A percentile compares a stretch with the other conserved stretches of the same genome.
phyloP scores from a whole-genome alignment of 2,329 filamentous ascomycete genomes.

The Septoria petroselini region DNA sequence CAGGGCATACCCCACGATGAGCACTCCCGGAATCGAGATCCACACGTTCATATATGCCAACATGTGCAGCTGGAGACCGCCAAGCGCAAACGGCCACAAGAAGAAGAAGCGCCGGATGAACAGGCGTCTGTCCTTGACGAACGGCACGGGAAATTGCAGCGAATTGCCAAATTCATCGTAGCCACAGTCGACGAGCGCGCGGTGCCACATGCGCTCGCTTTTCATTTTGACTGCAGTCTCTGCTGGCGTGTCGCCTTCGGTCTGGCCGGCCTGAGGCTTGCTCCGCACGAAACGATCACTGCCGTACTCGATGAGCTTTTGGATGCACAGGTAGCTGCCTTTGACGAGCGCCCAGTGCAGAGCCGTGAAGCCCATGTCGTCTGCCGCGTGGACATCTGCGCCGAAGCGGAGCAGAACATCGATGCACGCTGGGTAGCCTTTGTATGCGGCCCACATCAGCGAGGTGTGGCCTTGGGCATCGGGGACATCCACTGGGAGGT shows the following conservation, averaged over 20 bases:
- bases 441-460: conserved; percentile 99
- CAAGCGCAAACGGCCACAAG: conserved; percentile 76
- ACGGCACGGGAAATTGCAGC: conserved; percentile 69
- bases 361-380: conserved; percentile 91
- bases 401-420: conserved; percentile 93
- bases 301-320: conserved; percentile 93
- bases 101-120: conserved; percentile 87
- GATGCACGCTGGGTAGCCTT: conserved; percentile 87
- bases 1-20: conserved; percentile 64
- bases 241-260: conserved; percentile 82
- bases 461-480: conserved; percentile 90
- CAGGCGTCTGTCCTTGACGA: conserved; percentile 70
- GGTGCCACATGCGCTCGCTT: conserved; percentile 75
- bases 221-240: conserved; percentile 88
- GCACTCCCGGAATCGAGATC: conserved; percentile 68
- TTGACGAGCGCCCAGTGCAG: conserved; percentile 96
- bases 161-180: conserved; percentile 76
- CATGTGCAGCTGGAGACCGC: conserved; percentile 68
- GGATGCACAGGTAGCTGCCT: conserved; percentile 81
- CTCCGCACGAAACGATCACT: conserved; percentile 90
- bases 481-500: conserved; percentile 86
- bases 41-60: conserved; percentile 72
- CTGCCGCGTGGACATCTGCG: conserved; percentile 82
- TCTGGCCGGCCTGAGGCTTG: conserved; percentile 41
- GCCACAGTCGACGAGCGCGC: conserved; percentile 77